Evolutionary conservation across 768 basidiomycete genomes (phyloP).

Genomic region (Amanita polypyramis): DNA sequence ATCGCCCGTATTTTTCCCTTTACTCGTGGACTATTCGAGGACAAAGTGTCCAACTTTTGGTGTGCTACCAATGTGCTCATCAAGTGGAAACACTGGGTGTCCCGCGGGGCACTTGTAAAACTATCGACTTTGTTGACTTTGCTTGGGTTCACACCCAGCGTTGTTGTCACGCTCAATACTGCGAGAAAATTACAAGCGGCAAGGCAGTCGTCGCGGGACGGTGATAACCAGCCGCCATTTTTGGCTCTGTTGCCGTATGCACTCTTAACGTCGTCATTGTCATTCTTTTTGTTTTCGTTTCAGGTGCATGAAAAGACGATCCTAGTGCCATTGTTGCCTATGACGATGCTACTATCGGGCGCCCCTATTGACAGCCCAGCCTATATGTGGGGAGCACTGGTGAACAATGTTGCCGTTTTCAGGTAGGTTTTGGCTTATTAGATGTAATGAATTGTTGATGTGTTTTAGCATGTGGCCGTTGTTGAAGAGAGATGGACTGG

Average conservation of each 20-base stretch:
- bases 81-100: constrained; percentile 66
- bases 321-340: constrained; percentile 73
- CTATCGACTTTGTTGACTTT: constrained; percentile 59
- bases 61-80: constrained; percentile 83
- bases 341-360: constrained; percentile 64
- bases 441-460: neutral
- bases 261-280: constrained; percentile 71
- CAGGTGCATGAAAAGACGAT: constrained; percentile 96
- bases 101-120: constrained; percentile 41
- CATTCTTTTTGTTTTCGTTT: constrained; percentile 95
- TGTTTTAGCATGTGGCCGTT: constrained; percentile 85
- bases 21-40: constrained; percentile 82
- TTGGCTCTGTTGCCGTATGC: constrained; percentile 70
- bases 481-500: constrained; percentile 68
- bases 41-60: constrained; percentile 98
- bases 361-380: constrained; percentile 41
- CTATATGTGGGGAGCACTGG: constrained; percentile 62
- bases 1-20: constrained; percentile 87
- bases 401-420: constrained; percentile 81
- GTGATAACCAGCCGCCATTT: constrained; percentile 29
- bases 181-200: constrained; percentile 20
- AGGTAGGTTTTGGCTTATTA: constrained; percentile 41
- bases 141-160: constrained; percentile 58
- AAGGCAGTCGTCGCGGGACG: neutral
- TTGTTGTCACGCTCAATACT: constrained; percentile 30